Evolutionary conservation across 306 rosid species (phyloP), one percentile per base, ranked within the genome.

Genomic region (Vigna unguiculata): DNA sequence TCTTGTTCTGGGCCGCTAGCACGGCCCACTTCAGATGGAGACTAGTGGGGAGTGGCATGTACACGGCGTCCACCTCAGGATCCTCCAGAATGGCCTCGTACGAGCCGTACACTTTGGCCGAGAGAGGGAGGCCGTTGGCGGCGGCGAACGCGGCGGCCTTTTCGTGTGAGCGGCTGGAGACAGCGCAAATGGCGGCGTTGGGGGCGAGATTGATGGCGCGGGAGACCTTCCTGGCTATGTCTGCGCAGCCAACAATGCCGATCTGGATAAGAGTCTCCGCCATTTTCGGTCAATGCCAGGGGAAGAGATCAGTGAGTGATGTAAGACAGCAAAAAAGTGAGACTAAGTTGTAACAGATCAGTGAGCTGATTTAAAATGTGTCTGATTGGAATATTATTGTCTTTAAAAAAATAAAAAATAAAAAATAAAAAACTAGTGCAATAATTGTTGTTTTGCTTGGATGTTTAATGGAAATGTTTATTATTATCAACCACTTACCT

Each of bases 211-310:
- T 78, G 41, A 88, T 91, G 57, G 98, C 97, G 5, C 96, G 93
- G 0, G 93, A 86, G 14, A 90, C 55, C 73, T 93, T 93, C n/a
- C 94, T 79, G 34, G 96, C 91, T 3, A 93, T 91, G 3, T 88
- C 89, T n/a, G 96, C 97, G 64, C 97, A 92, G 28, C 98, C 96
- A 1, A 93, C 24, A 15, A 93, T 78, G 51, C 98, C 97, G 80
- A 93, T 87, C 47, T 89, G 96, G 81, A 93, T 63, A 0, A 74
- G 55, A 1, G 82, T 11, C 54, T 88, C 80, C 8, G 84, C 75
- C 87, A 84, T 80, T 63, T 61, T 62, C 38, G 25, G 49, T 70
- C 17, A 11, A 16, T 15, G 15, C 11, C 15, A 10, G 25, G 21
- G 13, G 13, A 36, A 36, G 9, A 36, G 60, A 14, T 0, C 2